Base-by-base conservation (phyloP, 75 land plant species). In the Isoetes taiwanensis region DNA sequence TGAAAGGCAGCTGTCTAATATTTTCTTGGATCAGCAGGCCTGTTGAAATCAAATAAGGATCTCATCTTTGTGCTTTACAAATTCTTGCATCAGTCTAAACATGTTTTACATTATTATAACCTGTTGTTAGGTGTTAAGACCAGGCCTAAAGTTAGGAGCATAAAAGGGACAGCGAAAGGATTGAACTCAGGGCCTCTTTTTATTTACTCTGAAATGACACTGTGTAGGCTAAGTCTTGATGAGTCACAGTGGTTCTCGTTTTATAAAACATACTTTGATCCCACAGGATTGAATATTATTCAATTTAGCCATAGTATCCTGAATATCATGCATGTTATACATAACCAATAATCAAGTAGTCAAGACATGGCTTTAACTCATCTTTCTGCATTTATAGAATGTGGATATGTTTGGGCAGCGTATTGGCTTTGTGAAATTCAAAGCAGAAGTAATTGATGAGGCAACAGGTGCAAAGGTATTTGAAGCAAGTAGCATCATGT, bases 391-490 rank as follows among this genome's bases (percentile, higher is more conserved):
- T 11, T 48, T 48, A 11, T 74, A 91, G 89, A 77, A 74, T 59
- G 79, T 87, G 2, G 94, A 86, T 64, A 81, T 86, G 94, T 91
- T 91, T 69, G 85, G 85, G 35, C 72, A 68, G 46, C 70, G 89
- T 16, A 72, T 91, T 37, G 97, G 97, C 0, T 91, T 91, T 73
- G 50, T 91, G 19, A 91, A 91, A 46, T 91, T 91, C 68, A 91
- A 86, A 69, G 97, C 97, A 34, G 97, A 86, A 40, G 58, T 91
- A 11, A 12, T 75, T 26, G 85, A 87, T 43, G 82, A 79, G 10
- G 69, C 53, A 54, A 76, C 89, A 3, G 95, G 95, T 30, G 56
- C 64, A 19, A 83, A 80, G 93, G 96, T 90, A 48, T 61, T 9
- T 30, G 6, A 8, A 21, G 10, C 9, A 2, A 25, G 11, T 11